Evolutionary conservation across 129 eudicot genomes (phyloP).

Genomic region (Flaveria bidentis): DNA sequence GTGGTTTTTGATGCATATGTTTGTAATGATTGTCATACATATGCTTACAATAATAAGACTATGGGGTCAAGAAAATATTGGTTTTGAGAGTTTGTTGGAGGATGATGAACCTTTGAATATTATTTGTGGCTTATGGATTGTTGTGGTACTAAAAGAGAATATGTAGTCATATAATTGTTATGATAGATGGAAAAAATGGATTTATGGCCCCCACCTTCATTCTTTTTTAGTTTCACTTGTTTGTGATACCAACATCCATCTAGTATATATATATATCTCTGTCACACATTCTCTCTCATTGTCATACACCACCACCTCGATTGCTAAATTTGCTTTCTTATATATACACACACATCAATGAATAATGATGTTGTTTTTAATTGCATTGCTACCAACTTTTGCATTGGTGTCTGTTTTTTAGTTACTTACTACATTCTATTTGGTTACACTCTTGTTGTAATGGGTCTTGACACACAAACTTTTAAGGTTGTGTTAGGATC

Average conservation of each 20-base stretch:
- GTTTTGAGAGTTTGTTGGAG: conserved; percentile 2
- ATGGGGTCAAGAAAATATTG: neutral
- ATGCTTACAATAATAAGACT: neutral
- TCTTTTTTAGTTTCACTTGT: neutral
- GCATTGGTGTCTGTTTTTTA: too few relatives aligned
- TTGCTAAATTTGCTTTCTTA: neutral
- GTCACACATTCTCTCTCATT: neutral
- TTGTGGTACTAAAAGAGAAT: neutral
- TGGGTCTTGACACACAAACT: too few relatives aligned
- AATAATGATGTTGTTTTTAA: too few relatives aligned
- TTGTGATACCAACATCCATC: neutral
- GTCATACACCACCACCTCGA: neutral
- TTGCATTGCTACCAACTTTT: too few relatives aligned
- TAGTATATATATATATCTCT: too few relatives aligned
- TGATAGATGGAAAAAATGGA: neutral
- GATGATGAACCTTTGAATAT: neutral
- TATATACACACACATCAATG: neutral
- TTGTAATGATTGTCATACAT: too few relatives aligned
- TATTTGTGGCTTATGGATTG: neutral
- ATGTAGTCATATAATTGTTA: neutral
- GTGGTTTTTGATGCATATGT: too few relatives aligned
- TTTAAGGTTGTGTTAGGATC: too few relatives aligned
- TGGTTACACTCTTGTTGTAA: too few relatives aligned
- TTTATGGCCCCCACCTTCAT: neutral
- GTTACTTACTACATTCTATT: too few relatives aligned